Evolutionary conservation across 106 monocot genomes (phyloP).

Genomic region (Dendrobium chrysotoxum): DNA sequence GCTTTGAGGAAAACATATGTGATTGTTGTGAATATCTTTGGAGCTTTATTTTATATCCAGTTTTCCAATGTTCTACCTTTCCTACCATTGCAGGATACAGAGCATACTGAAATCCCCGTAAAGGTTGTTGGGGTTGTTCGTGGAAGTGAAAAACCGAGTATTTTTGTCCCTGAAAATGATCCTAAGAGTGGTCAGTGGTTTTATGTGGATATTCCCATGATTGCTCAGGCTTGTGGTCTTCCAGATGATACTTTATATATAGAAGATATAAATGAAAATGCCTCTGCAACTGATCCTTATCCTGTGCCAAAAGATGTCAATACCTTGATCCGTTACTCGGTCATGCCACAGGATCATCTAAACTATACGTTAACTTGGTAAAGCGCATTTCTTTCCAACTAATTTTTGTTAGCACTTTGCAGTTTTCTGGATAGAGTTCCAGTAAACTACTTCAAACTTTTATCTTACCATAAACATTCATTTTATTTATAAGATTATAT

Average conservation of each 20-base stretch:
- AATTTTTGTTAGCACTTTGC: not conserved
- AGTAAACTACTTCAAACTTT: not conserved
- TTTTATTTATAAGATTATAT: not conserved
- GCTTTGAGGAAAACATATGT: not conserved
- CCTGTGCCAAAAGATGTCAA: conserved; percentile 86
- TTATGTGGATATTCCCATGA: conserved; percentile 82
- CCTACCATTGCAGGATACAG: conserved; percentile 27
- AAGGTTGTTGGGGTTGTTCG: conserved; percentile 76
- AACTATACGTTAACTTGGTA: conserved; percentile 89
- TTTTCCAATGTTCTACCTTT: not conserved
- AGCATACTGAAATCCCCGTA: conserved; percentile 18
- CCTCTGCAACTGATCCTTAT: conserved; percentile 74
- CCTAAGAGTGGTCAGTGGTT: conserved; percentile 74
- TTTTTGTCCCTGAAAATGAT: conserved; percentile 88
- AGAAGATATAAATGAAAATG: conserved; percentile 77
- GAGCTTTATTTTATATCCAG: not conserved
- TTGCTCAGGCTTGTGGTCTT: conserved; percentile 57
- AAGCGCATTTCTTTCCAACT: not conserved
- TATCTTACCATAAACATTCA: not conserved
- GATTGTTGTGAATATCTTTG: not conserved
- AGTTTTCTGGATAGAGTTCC: not conserved
- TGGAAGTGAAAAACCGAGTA: conserved; percentile 86
- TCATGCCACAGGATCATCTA: conserved; percentile 95
- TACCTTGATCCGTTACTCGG: conserved; percentile 61
- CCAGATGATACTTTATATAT: conserved; percentile 68